Evolutionary conservation across 306 rosid species (phyloP).

Genomic region (Trifolium fragiferum): DNA sequence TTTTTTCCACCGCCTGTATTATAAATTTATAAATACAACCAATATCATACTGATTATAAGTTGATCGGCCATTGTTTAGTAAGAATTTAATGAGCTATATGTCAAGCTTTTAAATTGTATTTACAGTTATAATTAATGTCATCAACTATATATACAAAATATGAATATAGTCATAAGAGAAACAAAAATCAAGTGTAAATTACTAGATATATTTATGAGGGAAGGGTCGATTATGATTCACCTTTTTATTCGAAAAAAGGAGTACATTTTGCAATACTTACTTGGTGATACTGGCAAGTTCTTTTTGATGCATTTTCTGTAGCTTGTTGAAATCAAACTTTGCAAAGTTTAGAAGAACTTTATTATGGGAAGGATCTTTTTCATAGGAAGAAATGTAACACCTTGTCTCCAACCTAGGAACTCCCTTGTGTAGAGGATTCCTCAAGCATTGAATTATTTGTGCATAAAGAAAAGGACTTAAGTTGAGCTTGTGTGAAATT

Average conservation of each 20-base stretch:
- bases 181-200: too few relatives aligned
- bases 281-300: slow-evolving; percentile 33
- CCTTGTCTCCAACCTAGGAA: slow-evolving; percentile 48
- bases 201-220: too few relatives aligned
- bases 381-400: slow-evolving; percentile 44
- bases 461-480: slow-evolving; percentile 17
- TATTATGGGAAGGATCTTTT: slow-evolving; percentile 42
- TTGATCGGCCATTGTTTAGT: neutral
- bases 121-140: too few relatives aligned
- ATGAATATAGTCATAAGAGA: too few relatives aligned
- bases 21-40: neutral
- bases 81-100: too few relatives aligned
- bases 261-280: slow-evolving; percentile 1
- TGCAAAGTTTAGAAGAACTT: slow-evolving; percentile 45
- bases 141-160: too few relatives aligned
- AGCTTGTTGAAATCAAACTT: slow-evolving; percentile 56
- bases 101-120: too few relatives aligned
- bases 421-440: slow-evolving; percentile 44
- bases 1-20: slow-evolving; percentile 54
- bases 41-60: neutral
- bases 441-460: slow-evolving; percentile 25
- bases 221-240: neutral
- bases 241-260: neutral
- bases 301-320: slow-evolving; percentile 44
- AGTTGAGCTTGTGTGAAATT: slow-evolving; percentile 33